Percentiles rank a stretch among this genome's conserved stretches.
phyloP scores from a whole-genome alignment of 495 filamentous ascomycete species.

The Podospora sp. region DNA sequence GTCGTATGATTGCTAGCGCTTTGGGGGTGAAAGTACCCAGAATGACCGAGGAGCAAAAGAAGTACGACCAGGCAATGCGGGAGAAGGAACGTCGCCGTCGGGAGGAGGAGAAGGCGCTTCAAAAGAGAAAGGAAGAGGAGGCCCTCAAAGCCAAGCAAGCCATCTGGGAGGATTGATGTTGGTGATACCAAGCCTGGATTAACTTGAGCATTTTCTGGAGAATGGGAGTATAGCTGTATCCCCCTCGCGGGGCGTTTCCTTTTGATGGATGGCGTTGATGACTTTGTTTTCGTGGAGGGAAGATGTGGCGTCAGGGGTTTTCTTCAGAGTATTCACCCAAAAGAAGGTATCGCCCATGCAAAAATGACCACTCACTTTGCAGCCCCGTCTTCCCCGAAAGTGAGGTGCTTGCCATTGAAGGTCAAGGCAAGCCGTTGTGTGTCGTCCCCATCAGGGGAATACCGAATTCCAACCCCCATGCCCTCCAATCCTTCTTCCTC shows the following conservation, averaged over 20 bases:
- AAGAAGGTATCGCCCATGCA: no score
- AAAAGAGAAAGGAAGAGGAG: constrained; percentile 65
- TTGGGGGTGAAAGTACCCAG: constrained; percentile 80
- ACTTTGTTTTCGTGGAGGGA: background rate
- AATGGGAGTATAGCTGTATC: background rate
- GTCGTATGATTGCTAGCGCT: constrained; percentile 85
- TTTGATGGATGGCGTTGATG: background rate
- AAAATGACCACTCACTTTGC: background rate
- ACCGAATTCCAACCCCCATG: constrained; percentile 61
- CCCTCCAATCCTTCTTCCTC: constrained; percentile 64
- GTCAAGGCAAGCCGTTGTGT: constrained; percentile 50
- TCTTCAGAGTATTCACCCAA: background rate
- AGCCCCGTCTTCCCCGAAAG: background rate
- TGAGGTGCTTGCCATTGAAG: constrained; percentile 57
- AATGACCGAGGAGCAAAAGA: constrained; percentile 82
- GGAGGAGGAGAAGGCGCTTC: constrained; percentile 71
- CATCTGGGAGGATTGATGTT: constrained; percentile 78
- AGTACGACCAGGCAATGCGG: constrained; percentile 80
- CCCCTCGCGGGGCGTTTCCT: background rate
- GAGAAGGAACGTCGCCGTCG: constrained; percentile 81
- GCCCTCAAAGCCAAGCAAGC: constrained; percentile 70
- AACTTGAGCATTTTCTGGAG: background rate
- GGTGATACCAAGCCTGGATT: background rate
- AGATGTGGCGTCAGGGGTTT: background rate
- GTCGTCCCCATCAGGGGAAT: constrained; percentile 37